phyloP scores from a whole-genome alignment of 768 basidiomycete genomes.

The Amanita exitialis region DNA sequence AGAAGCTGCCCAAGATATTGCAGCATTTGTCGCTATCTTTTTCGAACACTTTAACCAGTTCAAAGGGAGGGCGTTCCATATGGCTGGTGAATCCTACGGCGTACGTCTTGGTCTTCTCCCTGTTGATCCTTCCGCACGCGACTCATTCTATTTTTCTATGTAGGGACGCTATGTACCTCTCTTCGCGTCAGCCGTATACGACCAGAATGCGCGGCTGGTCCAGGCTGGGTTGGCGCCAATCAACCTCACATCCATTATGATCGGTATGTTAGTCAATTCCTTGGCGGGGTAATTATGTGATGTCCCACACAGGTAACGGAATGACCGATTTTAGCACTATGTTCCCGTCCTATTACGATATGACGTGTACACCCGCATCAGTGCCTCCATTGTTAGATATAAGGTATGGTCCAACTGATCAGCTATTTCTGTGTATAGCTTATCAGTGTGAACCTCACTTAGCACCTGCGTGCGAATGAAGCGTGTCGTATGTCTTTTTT shows the following conservation, averaged over 20 bases:
- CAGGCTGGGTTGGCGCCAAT: conserved; percentile 45
- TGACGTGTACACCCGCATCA: conserved; percentile 45
- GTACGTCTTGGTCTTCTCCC: conserved; percentile 25
- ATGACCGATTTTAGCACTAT: conserved; percentile 45
- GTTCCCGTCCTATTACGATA: conserved; percentile 30
- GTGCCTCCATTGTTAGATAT: conserved; percentile 35
- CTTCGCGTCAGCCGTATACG: conserved; percentile 70
- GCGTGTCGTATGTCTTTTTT: conserved; percentile 30
- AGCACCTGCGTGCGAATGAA: conserved; percentile 51
- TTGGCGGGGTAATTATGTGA: not conserved
- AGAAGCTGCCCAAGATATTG: conserved; percentile 61
- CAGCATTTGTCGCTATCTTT: conserved; percentile 62
- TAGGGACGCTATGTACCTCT: conserved; percentile 65
- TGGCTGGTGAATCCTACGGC: conserved; percentile 71
- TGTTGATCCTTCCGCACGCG: not conserved
- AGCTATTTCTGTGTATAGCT: conserved; percentile 19
- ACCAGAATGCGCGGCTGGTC: conserved; percentile 50
- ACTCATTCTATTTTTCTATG: not conserved
- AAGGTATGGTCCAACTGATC: conserved; percentile 31
- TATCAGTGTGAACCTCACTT: conserved; percentile 20
- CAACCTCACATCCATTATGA: conserved; percentile 65
- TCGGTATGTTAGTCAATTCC: conserved; percentile 31
- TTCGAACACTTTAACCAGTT: conserved; percentile 67
- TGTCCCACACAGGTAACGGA: conserved; percentile 41
- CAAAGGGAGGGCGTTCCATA: conserved; percentile 55